Evolutionary conservation across 164 flowering plant species (phyloP).

Genomic region (Magnolia changhungtana): DNA sequence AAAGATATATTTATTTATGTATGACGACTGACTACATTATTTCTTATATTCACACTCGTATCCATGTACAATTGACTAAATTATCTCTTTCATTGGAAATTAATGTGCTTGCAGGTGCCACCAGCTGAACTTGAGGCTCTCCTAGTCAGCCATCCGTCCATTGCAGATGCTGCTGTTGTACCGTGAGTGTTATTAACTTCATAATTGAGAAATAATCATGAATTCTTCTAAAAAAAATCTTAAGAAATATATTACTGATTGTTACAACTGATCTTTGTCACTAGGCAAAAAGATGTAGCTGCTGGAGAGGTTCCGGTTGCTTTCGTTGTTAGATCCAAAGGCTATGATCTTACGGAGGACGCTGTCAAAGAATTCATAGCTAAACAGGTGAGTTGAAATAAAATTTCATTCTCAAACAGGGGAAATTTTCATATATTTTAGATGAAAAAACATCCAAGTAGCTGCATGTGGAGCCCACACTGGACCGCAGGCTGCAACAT

Average conservation of each 20-base stretch:
- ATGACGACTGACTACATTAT: not conserved
- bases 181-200: constrained; percentile 48
- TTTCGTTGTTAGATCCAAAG: constrained; percentile 59
- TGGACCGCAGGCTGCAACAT: no score
- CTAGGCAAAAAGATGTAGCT: constrained; percentile 63
- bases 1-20: no score
- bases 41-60: not conserved
- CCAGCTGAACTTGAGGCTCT: constrained; percentile 90
- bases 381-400: constrained; percentile 48
- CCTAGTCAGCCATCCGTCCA: constrained; percentile 57
- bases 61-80: no score
- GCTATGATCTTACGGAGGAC: constrained; percentile 57
- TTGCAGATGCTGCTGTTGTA: constrained; percentile 85
- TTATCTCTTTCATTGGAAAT: not conserved
- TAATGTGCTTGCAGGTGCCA: constrained; percentile 44
- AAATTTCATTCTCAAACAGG: not conserved
- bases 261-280: not conserved
- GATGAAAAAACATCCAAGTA: no score
- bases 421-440: no score
- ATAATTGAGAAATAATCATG: not conserved
- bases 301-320: constrained; percentile 94
- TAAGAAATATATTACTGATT: not conserved
- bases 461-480: no score
- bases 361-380: constrained; percentile 61
- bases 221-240: no score